phyloP scores from a whole-genome alignment of 176 grass and related monocot genomes.

The Cenchrus americanus region DNA sequence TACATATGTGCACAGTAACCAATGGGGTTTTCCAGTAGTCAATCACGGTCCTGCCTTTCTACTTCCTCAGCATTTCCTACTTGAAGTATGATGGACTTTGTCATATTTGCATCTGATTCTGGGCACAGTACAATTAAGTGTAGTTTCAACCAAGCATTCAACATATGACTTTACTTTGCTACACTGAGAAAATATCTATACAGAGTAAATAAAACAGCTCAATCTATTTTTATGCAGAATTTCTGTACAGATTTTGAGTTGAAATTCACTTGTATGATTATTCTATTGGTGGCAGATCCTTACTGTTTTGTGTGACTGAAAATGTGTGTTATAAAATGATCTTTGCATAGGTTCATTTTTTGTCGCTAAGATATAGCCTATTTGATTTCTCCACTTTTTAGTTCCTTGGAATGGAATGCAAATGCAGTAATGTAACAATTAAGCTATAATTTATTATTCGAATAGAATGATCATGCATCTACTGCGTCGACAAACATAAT shows the following conservation, averaged over 20 bases:
- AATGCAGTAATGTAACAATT: neutral
- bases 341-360: slow-evolving; percentile 33
- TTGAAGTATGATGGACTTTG: slow-evolving; percentile 26
- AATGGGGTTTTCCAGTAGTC: slow-evolving; percentile 10
- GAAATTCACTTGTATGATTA: neutral
- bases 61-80: slow-evolving; percentile 12
- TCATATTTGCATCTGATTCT: slow-evolving; percentile 37
- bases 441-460: slow-evolving; percentile 14
- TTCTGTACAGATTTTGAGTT: slow-evolving; percentile 11
- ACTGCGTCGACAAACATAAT: neutral
- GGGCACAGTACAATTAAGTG: slow-evolving; percentile 6
- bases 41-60: slow-evolving; percentile 10
- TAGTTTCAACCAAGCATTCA: slow-evolving; percentile 5
- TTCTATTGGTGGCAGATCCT: neutral
- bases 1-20: slow-evolving; percentile 36
- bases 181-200: slow-evolving; percentile 29
- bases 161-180: slow-evolving; percentile 21
- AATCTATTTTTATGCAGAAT: neutral
- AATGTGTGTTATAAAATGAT: neutral
- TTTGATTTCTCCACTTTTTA: neutral
- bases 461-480: slow-evolving; percentile 1
- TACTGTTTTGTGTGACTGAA: neutral
- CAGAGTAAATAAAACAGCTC: slow-evolving; percentile 12
- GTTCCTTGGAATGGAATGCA: slow-evolving; percentile 1
- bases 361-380: neutral